phyloP scores from a whole-genome alignment of 768 basidiomycete genomes.

The Rhodotorula babjevae region DNA sequence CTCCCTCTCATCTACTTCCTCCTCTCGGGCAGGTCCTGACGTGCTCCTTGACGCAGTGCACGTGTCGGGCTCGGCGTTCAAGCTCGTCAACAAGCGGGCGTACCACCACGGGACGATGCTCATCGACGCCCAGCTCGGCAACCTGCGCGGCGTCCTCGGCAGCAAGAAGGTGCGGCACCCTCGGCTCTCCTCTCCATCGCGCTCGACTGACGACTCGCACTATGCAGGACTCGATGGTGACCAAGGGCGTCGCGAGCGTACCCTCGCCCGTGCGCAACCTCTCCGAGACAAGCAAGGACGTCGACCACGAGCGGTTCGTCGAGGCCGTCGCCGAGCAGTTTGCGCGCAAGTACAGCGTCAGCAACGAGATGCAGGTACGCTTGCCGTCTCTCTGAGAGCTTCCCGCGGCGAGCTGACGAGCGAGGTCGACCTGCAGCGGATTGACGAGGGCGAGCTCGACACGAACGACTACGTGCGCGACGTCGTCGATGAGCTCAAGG shows the following conservation, averaged over 20 bases:
- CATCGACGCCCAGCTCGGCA: constrained; percentile 69
- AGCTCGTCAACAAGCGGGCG: constrained; percentile 79
- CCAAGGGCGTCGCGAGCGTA: constrained; percentile 82
- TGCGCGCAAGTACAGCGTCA: constrained; percentile 53
- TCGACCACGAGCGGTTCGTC: constrained; percentile 68
- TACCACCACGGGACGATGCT: constrained; percentile 99
- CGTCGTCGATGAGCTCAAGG: constrained; percentile 70
- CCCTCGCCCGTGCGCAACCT: constrained; percentile 89
- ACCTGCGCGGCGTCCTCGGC: constrained; percentile 67
- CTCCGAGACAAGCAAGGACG: constrained; percentile 51
- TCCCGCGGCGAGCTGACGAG: too few relatives aligned
- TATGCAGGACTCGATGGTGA: constrained; percentile 68
- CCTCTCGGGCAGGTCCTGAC: constrained; percentile 23
- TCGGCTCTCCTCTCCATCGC: neutral
- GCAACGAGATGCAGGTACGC: constrained; percentile 25
- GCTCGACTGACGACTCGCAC: neutral
- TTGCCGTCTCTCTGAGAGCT: neutral
- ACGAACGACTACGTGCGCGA: constrained; percentile 59
- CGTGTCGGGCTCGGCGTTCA: constrained; percentile 98
- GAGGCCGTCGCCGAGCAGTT: constrained; percentile 67
- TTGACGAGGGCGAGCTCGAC: constrained; percentile 53
- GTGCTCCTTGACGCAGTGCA: constrained; percentile 46
- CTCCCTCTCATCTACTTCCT: too few relatives aligned
- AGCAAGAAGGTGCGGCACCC: constrained; percentile 61
- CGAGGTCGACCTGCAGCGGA: constrained; percentile 43